These are phyloP conservation scores for Diversispora epigaea DNA, from an alignment of 192 early-diverging fungal genomes.

Conservation along the genomic window DNA sequence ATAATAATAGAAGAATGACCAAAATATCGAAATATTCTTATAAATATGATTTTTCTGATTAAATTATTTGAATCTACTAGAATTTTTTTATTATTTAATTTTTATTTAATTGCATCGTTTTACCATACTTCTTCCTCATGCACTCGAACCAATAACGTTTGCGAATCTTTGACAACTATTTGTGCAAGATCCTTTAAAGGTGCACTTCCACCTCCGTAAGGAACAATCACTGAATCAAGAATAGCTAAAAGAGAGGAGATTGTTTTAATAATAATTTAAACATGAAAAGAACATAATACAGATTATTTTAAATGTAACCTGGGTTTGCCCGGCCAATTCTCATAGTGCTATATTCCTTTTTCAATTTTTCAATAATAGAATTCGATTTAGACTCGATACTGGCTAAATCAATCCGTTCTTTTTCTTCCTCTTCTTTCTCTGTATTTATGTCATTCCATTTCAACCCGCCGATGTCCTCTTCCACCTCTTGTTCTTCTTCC, in stretches of 20 bases:
- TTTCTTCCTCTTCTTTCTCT: slow-evolving; percentile 24
- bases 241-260: slow-evolving; percentile 48
- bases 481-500: slow-evolving; percentile 4
- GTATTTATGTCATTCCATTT: no score
- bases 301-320: slow-evolving; percentile 39
- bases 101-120: not conserved
- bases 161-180: slow-evolving; percentile 79
- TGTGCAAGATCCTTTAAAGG: slow-evolving; percentile 68
- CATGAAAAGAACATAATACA: not conserved
- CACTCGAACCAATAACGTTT: slow-evolving; percentile 75
- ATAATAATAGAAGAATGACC: not conserved
- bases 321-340: slow-evolving; percentile 74
- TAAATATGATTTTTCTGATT: no score
- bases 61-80: no score
- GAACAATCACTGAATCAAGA: slow-evolving; percentile 68
- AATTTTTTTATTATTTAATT: no score
- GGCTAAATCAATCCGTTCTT: slow-evolving; percentile 57
- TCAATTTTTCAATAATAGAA: slow-evolving; percentile 57
- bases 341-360: slow-evolving; percentile 63
- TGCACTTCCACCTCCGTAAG: slow-evolving; percentile 54
- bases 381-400: slow-evolving; percentile 58
- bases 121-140: slow-evolving; percentile 67
- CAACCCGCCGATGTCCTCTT: slow-evolving; percentile 40
- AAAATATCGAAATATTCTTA: no score
- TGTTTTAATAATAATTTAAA: slow-evolving; percentile 10